These are phyloP conservation scores for Solanum okadae DNA, from an alignment of 257 asterid genomes.

Conservation along the genomic window DNA sequence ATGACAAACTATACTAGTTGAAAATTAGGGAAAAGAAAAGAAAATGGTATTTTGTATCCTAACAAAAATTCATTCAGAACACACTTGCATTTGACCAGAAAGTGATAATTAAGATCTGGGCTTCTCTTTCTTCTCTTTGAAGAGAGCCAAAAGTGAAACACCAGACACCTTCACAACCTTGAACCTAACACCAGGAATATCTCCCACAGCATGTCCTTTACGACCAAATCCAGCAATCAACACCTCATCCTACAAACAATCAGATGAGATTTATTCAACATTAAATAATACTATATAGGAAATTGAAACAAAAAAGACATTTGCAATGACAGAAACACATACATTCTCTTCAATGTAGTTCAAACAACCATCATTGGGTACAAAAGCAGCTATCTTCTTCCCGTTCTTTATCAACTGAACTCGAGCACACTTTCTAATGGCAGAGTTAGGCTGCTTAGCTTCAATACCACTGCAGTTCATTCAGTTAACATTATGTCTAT, in stretches of 20 bases:
- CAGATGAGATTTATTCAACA: neutral
- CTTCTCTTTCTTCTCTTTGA: conserved; percentile 8
- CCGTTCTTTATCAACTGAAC: conserved; percentile 4
- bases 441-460: conserved; percentile 7
- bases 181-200: conserved; percentile 4
- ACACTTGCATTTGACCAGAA: neutral
- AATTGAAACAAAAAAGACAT: neutral
- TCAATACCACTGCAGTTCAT: neutral
- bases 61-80: neutral
- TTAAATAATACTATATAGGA: neutral
- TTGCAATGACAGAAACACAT: neutral
- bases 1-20: neutral
- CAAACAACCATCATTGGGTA: conserved; percentile 3
- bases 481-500: neutral
- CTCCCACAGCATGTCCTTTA: conserved; percentile 1
- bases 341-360: conserved; percentile 6
- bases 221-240: conserved; percentile 6
- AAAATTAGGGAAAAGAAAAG: neutral
- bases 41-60: neutral
- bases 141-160: conserved; percentile 5
- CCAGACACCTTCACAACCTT: conserved; percentile 6
- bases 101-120: neutral
- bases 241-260: neutral
- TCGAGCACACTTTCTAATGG: conserved; percentile 7
- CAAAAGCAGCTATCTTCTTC: conserved; percentile 5